Evolutionary conservation across 768 basidiomycete species (phyloP), one percentile per base, ranked within the genome.

Genomic region (Mycena latifolia): DNA sequence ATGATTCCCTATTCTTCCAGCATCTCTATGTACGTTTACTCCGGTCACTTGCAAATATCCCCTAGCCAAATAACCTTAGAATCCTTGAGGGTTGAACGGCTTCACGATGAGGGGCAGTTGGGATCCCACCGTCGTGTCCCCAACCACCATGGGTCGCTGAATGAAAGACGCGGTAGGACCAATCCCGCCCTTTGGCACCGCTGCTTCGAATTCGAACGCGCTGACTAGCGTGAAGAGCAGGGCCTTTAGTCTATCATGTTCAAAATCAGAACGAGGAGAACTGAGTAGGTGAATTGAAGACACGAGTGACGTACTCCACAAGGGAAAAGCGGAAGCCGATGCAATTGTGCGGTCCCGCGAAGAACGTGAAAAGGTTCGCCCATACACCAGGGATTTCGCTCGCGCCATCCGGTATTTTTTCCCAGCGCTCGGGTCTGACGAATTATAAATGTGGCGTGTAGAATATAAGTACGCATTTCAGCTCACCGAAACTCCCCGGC

Each of bases 401-500:
- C n/a, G n/a, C n/a, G n/a, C n/a, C n/a, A n/a, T n/a, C n/a, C n/a
- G n/a, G n/a, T n/a, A n/a, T n/a, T n/a, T n/a, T n/a, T n/a, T n/a
- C n/a, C n/a, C n/a, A n/a, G n/a, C n/a, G n/a, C n/a, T n/a, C n/a
- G n/a, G n/a, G n/a, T n/a, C n/a, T n/a, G n/a, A n/a, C n/a, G n/a
- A n/a, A n/a, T n/a, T 27, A n/a, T n/a, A n/a, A n/a, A n/a, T n/a
- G n/a, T n/a, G n/a, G n/a, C n/a, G 88, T 88, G 5, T 88, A 69
- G 81, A 92, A 92, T 0, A 86, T 83, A 33, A n/a, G n/a, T n/a
- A n/a, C n/a, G n/a, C n/a, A n/a, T n/a, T n/a, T 33, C 31, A 33
- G 18, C 81, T 54, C 57, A 88, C 89, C 74, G 86, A 81, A 91
- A 92, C 47, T 88, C 84, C n/a, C 66, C 51, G 0, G 88, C 85